Percentiles rank a stretch among this genome's conserved stretches.
These are phyloP conservation scores for Saccharomycopsis schoenii DNA, from an alignment of 805 yeast species.

Conservation along the genomic window DNA sequence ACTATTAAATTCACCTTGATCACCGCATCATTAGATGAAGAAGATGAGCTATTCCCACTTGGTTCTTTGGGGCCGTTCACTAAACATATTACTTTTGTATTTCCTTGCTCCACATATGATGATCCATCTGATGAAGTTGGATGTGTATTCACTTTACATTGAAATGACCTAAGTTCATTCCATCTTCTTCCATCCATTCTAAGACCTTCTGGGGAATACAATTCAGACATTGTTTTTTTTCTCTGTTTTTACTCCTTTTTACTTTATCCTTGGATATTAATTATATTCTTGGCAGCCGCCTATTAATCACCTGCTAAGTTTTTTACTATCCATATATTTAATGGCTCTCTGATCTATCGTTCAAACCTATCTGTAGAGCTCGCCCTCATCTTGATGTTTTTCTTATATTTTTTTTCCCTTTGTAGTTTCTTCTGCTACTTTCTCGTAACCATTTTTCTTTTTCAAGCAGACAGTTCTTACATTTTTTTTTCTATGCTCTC, in stretches of 20 bases:
- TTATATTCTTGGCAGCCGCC: too few species aligned
- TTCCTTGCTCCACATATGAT: slow-evolving; percentile 84
- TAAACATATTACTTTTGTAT: slow-evolving; percentile 75
- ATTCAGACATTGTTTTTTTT: slow-evolving; percentile 46
- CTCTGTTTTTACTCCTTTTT: background rate
- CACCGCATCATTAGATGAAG: slow-evolving; percentile 36
- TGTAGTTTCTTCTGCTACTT: too few species aligned
- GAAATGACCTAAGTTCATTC: slow-evolving; percentile 82
- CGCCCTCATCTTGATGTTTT: too few species aligned
- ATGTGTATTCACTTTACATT: slow-evolving; percentile 78
- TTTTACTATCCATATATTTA: too few species aligned
- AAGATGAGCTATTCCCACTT: slow-evolving; percentile 55
- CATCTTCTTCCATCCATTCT: slow-evolving; percentile 90
- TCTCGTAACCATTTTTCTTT: too few species aligned
- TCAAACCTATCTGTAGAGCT: too few species aligned
- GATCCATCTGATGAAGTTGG: slow-evolving; percentile 88
- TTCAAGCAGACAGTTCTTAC: too few species aligned
- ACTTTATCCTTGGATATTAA: too few species aligned
- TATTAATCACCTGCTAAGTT: too few species aligned
- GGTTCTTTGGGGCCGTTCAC: slow-evolving; percentile 92
- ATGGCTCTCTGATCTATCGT: too few species aligned
- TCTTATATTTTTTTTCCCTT: too few species aligned
- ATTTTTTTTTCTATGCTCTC: too few species aligned
- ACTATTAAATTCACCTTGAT: slow-evolving; percentile 57
- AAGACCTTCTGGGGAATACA: slow-evolving; percentile 92